Evolutionary conservation across 345 rosid genomes (phyloP).

Genomic region (Raphanus raphanistrum): DNA sequence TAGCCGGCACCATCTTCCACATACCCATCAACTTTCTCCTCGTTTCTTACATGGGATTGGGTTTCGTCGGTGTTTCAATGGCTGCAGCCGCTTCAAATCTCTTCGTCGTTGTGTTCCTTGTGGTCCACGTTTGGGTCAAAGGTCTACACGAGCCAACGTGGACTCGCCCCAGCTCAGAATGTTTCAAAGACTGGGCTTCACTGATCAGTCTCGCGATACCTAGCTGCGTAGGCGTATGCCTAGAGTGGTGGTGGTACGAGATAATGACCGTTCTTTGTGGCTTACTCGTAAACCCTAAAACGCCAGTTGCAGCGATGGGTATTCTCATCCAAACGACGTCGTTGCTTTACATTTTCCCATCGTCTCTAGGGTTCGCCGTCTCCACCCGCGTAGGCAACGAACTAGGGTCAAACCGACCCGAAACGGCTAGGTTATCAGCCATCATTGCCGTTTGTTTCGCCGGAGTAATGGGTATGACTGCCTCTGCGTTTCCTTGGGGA

Average conservation of each 20-base stretch:
- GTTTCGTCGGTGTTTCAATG: slow-evolving; percentile 74
- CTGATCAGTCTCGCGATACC: slow-evolving; percentile 70
- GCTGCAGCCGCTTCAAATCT: slow-evolving; percentile 72
- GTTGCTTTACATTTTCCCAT: slow-evolving; percentile 82
- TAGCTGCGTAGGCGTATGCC: slow-evolving; percentile 84
- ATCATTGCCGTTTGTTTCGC: slow-evolving; percentile 63
- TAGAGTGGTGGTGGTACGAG: slow-evolving; percentile 96
- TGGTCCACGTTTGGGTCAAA: slow-evolving; percentile 48
- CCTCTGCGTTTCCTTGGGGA: slow-evolving; percentile 63
- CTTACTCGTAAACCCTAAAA: slow-evolving; percentile 59
- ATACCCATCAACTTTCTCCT: slow-evolving; percentile 61
- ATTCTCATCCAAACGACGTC: slow-evolving; percentile 91
- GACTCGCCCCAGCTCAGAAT: slow-evolving; percentile 64
- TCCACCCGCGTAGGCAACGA: slow-evolving; percentile 95
- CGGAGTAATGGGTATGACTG: slow-evolving; percentile 67
- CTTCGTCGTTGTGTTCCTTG: slow-evolving; percentile 52
- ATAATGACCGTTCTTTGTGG: slow-evolving; percentile 92
- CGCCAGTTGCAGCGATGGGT: slow-evolving; percentile 91
- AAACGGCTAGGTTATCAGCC: slow-evolving; percentile 64
- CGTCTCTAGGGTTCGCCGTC: slow-evolving; percentile 78
- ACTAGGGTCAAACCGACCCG: slow-evolving; percentile 73
- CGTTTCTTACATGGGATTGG: slow-evolving; percentile 55
- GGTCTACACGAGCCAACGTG: slow-evolving; percentile 66
- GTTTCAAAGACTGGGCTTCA: slow-evolving; percentile 78
- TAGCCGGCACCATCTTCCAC: slow-evolving; percentile 67